Evolutionary conservation across 495 filamentous ascomycete genomes (phyloP).

Genomic region (Xylaria venustula): DNA sequence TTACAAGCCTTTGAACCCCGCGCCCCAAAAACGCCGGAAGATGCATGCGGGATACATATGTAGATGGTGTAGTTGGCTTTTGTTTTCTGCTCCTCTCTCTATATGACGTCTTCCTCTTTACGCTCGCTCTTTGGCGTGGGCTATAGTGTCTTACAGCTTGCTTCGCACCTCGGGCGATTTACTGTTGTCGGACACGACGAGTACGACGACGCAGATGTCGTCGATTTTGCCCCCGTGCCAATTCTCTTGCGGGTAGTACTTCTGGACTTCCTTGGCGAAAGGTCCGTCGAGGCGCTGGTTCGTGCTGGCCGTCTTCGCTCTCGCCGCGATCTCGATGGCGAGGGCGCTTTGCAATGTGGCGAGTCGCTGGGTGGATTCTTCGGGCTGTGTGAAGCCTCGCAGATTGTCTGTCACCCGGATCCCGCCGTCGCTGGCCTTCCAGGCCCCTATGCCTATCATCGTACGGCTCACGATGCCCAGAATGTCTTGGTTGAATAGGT

Average conservation of each 20-base stretch:
- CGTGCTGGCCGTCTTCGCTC: slow-evolving; percentile 80
- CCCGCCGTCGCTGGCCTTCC: slow-evolving; percentile 59
- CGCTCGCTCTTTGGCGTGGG: background rate
- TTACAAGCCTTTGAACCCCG: background rate
- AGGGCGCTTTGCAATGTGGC: slow-evolving; percentile 71
- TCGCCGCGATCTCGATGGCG: slow-evolving; percentile 69
- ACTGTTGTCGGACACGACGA: slow-evolving; percentile 62
- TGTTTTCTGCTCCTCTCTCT: background rate
- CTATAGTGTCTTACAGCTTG: slow-evolving; percentile 30
- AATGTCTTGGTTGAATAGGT: slow-evolving; percentile 86
- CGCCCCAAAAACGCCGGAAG: slow-evolving; percentile 12
- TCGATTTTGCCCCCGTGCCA: slow-evolving; percentile 89
- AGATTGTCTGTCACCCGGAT: slow-evolving; percentile 59
- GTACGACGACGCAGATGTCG: slow-evolving; percentile 80
- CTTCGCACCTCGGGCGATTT: slow-evolving; percentile 32
- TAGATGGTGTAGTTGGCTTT: background rate
- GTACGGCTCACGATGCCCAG: slow-evolving; percentile 71
- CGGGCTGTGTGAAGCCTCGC: slow-evolving; percentile 48
- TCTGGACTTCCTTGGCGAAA: slow-evolving; percentile 91
- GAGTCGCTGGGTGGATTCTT: slow-evolving; percentile 20
- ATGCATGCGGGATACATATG: slow-evolving; percentile 11
- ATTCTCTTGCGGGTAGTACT: slow-evolving; percentile 75
- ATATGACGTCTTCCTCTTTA: too few species aligned
- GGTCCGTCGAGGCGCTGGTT: slow-evolving; percentile 80
- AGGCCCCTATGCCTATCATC: slow-evolving; percentile 73